Evolutionary conservation across 2,329 filamentous ascomycete species (phyloP).

Genomic region (Exophiala dermatitidis): DNA sequence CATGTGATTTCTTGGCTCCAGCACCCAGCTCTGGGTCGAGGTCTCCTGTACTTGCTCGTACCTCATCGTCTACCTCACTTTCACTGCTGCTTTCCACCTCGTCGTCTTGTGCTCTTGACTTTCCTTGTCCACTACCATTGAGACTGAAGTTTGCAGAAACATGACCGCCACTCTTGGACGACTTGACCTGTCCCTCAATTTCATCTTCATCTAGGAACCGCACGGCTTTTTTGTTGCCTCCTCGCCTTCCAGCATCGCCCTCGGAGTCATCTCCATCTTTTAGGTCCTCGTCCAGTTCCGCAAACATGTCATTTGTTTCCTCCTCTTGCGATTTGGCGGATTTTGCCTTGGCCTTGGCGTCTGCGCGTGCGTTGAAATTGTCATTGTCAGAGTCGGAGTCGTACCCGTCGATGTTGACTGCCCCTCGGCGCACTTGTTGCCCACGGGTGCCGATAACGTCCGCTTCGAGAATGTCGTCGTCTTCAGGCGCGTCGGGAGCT

Average conservation of each 20-base stretch:
- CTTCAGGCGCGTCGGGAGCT: constrained; percentile 69
- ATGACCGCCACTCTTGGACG: constrained; percentile 66
- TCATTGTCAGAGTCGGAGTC: constrained; percentile 90
- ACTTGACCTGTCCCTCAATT: constrained; percentile 72
- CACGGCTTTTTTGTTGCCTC: constrained; percentile 51
- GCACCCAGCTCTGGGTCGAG: constrained; percentile 85
- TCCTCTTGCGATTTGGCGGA: constrained; percentile 36
- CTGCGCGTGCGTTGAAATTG: constrained; percentile 70
- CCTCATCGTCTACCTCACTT: constrained; percentile 58
- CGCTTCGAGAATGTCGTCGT: constrained; percentile 72
- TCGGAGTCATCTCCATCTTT: constrained; percentile 47
- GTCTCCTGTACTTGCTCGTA: constrained; percentile 64
- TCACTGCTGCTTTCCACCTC: constrained; percentile 56
- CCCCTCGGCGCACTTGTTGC: constrained; percentile 75
- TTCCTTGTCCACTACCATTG: constrained; percentile 13
- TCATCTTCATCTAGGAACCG: constrained; percentile 54
- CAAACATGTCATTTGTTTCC: constrained; percentile 68
- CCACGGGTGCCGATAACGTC: constrained; percentile 78
- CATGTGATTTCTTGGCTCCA: constrained; percentile 84
- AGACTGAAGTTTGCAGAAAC: constrained; percentile 53
- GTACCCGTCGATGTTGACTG: constrained; percentile 94
- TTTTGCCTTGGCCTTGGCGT: constrained; percentile 47
- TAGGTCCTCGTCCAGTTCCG: constrained; percentile 56
- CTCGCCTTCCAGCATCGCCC: constrained; percentile 46
- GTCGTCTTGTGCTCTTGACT: constrained; percentile 45